Evolutionary conservation across 371 early-diverging fungal genomes (phyloP), one percentile per base, ranked within the genome.

Genomic region (Mucor mucedo): DNA sequence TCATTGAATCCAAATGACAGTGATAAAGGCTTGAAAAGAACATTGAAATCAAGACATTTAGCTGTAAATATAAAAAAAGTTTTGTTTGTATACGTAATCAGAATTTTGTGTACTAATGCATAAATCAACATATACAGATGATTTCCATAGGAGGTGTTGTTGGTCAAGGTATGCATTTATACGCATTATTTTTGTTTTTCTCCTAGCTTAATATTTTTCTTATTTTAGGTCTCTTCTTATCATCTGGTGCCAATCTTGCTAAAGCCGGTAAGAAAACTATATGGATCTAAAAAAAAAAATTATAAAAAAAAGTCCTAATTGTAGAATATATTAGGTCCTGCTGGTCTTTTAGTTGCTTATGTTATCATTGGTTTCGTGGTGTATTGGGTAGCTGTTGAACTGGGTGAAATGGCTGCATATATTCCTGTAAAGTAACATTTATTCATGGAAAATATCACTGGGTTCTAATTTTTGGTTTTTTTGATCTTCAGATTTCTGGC

Each of bases 331-430:
- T 27, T 53, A 59, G 93, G 94, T 2, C 71, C 71, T 40, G 85
- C 76, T 0, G 92, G 93, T 28, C 75, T 86, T 4, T 70, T 92
- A 58, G 66, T 90, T 6, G 89, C 92, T 6, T 93, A 87, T 53
- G 40, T 57, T 32, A 67, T 85, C 47, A 85, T 89, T 47, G 91
- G 91, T 8, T 77, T 84, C 10, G 82, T 90, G 79, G 90, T 93
- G 2, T 93, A 82, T 59, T 89, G 85, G 62, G 79, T 91, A 32
- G 83, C 88, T 67, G 83, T 87, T 10, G 84, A 87, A 27, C 73
- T 93, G 42, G 93, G 71, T 32, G 71, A 70, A 55, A 60, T 70
- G 54, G 62, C 71, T 30, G 59, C 68, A 14, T 67, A 70, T 59
- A 66, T 67, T 21, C 70, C 70, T 16, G 60, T 69, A 52, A 21